A percentile compares a stretch with the other conserved stretches of the same genome.
These are phyloP conservation scores for Vicia faba DNA, from an alignment of 306 rosid genomes.

Conservation along the genomic window DNA sequence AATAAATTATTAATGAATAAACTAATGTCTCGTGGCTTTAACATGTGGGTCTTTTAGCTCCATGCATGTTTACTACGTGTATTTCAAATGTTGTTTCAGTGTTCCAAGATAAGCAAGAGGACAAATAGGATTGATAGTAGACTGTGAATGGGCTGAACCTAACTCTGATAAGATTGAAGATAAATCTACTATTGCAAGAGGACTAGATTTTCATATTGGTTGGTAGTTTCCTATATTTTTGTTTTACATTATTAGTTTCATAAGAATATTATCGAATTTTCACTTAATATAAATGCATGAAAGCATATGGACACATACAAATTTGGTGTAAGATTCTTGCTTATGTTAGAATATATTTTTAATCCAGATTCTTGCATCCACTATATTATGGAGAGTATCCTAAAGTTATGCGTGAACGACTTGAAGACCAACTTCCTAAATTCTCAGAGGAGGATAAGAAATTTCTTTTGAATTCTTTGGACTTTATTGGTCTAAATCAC, in stretches of 20 bases:
- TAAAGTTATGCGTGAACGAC: conserved; percentile 64
- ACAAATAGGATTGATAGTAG: conserved; percentile 68
- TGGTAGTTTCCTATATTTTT: conserved; percentile 54
- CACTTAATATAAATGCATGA: not conserved
- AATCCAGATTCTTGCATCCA: conserved; percentile 75
- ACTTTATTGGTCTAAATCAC: conserved; percentile 85
- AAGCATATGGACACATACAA: not conserved
- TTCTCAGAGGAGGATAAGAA: conserved; percentile 79
- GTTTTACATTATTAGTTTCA: not conserved
- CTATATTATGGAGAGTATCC: conserved; percentile 84
- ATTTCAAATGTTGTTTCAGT: conserved; percentile 19
- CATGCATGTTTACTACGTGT: too few species aligned
- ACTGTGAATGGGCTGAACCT: conserved; percentile 96
- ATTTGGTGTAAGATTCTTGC: conserved; percentile 23
- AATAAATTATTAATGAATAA: too few species aligned
- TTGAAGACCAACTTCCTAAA: conserved; percentile 83
- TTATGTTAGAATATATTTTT: conserved; percentile 25
- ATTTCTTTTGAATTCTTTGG: conserved; percentile 59
- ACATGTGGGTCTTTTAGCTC: too few species aligned
- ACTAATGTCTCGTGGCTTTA: too few species aligned
- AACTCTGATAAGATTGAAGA: conserved; percentile 78
- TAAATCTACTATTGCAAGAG: conserved; percentile 71
- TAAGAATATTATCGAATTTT: conserved; percentile 11
- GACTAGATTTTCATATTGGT: conserved; percentile 91
- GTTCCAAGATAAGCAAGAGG: conserved; percentile 81